Evolutionary conservation across 345 rosid genomes (phyloP).

Genomic region (Balakata baccata): DNA sequence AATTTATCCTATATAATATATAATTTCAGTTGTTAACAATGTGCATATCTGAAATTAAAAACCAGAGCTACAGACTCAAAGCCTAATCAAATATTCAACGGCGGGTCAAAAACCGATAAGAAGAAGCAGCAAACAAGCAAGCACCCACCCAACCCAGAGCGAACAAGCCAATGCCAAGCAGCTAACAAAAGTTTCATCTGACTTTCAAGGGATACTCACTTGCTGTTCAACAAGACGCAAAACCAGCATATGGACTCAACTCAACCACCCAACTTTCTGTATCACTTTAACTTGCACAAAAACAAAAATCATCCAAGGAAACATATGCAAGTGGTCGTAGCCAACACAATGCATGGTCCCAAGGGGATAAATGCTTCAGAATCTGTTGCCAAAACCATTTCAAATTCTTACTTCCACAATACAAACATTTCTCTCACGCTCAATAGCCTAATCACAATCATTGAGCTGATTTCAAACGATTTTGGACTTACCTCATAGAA

Average conservation of each 20-base stretch:
- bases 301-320: not conserved
- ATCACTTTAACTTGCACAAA: not conserved
- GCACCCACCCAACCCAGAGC: not conserved
- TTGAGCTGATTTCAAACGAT: not conserved
- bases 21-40: too few relatives aligned
- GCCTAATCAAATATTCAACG: not conserved
- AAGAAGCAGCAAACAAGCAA: not conserved
- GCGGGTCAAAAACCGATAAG: not conserved
- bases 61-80: too few relatives aligned
- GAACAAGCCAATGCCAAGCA: not conserved
- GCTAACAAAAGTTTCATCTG: not conserved
- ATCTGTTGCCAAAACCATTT: not conserved
- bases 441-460: not conserved
- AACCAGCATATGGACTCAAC: not conserved
- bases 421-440: slow-evolving; percentile 29
- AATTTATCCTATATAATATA: too few relatives aligned
- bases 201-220: not conserved
- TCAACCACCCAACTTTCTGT: slow-evolving; percentile 1
- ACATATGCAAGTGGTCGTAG: not conserved
- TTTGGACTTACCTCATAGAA: slow-evolving; percentile 68
- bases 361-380: not conserved
- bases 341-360: not conserved
- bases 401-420: not conserved
- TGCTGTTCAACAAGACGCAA: slow-evolving; percentile 5
- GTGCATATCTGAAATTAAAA: too few relatives aligned